Percentiles rank a stretch among this genome's conserved stretches.
These are phyloP conservation scores for Citrus australasica DNA, from an alignment of 345 rosid genomes.

Conservation along the genomic window DNA sequence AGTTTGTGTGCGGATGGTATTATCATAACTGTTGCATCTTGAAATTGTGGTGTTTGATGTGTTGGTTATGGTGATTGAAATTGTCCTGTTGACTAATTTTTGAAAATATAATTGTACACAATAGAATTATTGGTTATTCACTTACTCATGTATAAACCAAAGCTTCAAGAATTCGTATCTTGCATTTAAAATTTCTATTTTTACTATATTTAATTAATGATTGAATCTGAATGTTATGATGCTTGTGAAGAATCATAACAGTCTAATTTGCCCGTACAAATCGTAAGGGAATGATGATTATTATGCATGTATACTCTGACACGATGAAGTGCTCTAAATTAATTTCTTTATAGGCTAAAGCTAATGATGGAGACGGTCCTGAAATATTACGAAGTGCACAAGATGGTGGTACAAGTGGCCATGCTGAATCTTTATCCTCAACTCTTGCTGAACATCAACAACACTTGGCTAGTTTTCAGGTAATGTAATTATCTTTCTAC, in stretches of 20 bases:
- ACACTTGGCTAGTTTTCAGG: slow-evolving; percentile 98
- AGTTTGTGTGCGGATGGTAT: background rate
- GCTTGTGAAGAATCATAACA: background rate
- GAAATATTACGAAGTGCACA: slow-evolving; percentile 77
- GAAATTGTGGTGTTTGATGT: too few relatives aligned
- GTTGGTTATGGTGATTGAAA: too few relatives aligned
- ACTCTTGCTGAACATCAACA: slow-evolving; percentile 96
- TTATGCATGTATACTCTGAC: background rate
- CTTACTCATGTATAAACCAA: background rate
- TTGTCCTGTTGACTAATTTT: background rate
- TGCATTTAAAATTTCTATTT: background rate
- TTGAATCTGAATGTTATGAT: background rate
- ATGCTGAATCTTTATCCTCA: slow-evolving; percentile 86
- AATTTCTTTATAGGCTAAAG: slow-evolving; percentile 65
- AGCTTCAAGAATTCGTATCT: background rate
- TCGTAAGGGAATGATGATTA: background rate
- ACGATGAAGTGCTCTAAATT: slow-evolving; percentile 3
- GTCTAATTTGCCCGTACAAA: background rate
- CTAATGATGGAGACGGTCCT: slow-evolving; percentile 98
- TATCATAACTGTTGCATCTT: background rate
- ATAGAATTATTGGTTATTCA: background rate
- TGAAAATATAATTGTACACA: background rate
- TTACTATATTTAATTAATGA: background rate
- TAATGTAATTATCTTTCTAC: slow-evolving; percentile 16
- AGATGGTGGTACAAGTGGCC: slow-evolving; percentile 80